Percentiles rank a stretch among this genome's conserved stretches.
Conservation (phyloP, 331 rosid species). For the Prunus yedoensis region DNA sequence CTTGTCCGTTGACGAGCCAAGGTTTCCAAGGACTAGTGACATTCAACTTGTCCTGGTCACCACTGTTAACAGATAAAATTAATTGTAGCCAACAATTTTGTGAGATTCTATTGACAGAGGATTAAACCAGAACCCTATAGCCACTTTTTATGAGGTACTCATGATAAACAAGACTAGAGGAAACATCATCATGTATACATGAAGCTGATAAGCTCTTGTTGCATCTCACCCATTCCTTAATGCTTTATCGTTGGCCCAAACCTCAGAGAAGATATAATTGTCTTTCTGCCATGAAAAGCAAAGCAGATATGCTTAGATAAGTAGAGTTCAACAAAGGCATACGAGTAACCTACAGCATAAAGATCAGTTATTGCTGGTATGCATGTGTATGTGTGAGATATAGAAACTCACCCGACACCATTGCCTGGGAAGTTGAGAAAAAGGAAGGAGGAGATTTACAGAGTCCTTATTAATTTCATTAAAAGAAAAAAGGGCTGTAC, state of each 20-base stretch:
- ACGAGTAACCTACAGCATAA: too few species aligned
- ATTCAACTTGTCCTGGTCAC: too few species aligned
- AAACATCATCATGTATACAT: not conserved
- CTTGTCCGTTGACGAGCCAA: too few species aligned
- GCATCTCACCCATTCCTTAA: slow-evolving; percentile 21
- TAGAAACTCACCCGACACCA: too few species aligned
- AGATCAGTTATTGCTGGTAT: too few species aligned
- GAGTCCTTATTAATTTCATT: not conserved
- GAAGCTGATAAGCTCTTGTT: not conserved
- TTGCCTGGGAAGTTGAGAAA: not conserved
- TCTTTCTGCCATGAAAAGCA: not conserved
- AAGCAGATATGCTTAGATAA: not conserved
- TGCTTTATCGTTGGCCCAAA: slow-evolving; percentile 19
- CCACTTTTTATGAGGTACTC: slow-evolving; percentile 9
- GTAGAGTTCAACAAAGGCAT: too few species aligned
- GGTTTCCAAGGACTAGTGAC: too few species aligned
- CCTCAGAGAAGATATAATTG: not conserved
- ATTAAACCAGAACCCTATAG: slow-evolving; percentile 14
- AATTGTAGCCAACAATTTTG: too few species aligned
- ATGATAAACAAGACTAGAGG: slow-evolving; percentile 4
- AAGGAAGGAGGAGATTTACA: not conserved
- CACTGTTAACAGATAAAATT: too few species aligned
- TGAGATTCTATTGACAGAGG: too few species aligned
- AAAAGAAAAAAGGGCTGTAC: too few species aligned
- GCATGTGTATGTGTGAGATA: not conserved